These are phyloP conservation scores for Yarrowia phangngaensis DNA, from an alignment of 805 yeast species.

Conservation along the genomic window DNA sequence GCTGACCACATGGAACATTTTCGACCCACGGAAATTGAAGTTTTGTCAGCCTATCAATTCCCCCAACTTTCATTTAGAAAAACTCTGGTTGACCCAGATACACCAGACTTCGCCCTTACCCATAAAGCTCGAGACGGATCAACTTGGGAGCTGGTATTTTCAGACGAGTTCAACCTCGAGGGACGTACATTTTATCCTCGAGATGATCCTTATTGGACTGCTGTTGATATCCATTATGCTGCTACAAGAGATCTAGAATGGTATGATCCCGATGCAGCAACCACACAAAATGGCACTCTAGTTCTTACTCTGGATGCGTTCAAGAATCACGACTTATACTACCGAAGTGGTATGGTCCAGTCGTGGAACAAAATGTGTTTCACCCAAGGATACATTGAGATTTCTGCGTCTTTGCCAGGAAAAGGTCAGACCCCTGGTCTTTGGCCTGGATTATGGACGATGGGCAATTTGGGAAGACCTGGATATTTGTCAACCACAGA, in stretches of 20 bases:
- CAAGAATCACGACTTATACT: conserved; percentile 70
- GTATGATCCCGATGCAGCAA: conserved; percentile 89
- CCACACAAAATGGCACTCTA: conserved; percentile 71
- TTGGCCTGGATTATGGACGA: conserved; percentile 96
- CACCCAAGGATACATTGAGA: conserved; percentile 76
- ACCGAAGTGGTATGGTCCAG: conserved; percentile 89
- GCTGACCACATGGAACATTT: conserved; percentile 67
- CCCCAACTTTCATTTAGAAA: conserved; percentile 73
- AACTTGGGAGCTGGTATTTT: conserved; percentile 71
- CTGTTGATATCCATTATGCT: conserved; percentile 75
- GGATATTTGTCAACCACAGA: conserved; percentile 84
- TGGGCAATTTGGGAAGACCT: conserved; percentile 91
- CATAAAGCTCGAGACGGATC: conserved; percentile 59
- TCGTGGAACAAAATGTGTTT: conserved; percentile 90
- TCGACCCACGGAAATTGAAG: conserved; percentile 69
- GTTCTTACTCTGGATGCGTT: conserved; percentile 73
- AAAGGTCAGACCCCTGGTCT: conserved; percentile 73
- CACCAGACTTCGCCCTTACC: conserved; percentile 53
- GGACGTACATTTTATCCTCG: conserved; percentile 88
- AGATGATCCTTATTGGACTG: conserved; percentile 89
- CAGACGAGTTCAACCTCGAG: conserved; percentile 85
- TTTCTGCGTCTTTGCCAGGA: conserved; percentile 74
- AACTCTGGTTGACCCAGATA: conserved; percentile 62
- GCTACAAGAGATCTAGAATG: conserved; percentile 90
- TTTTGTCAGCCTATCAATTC: conserved; percentile 87